Base-by-base conservation (phyloP, 257 asterid genomes). In the Hygrophila difformis region DNA sequence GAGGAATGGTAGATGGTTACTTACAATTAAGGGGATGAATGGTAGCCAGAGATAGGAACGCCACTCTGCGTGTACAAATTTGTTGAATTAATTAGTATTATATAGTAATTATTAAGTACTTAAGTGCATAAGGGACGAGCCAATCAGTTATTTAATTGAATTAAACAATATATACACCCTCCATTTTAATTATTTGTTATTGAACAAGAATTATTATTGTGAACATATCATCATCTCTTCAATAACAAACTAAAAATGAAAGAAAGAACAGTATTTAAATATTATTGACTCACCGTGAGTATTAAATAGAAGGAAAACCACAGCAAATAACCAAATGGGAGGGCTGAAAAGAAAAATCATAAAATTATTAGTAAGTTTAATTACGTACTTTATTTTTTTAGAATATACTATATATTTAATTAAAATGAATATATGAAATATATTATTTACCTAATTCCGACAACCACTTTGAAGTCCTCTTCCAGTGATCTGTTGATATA, bases 401-500 rank as follows among this genome's bases (percentile, higher is more conserved):
- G n/a, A n/a, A n/a, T n/a, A n/a, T n/a, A n/a, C n/a, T n/a, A 2
- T 2, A 4, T 23, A 24, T 13, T n/a, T 2, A 23, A 10, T 45
- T 0, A 31, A 2, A 34, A 17, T 4, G 33, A 16, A 15, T 4
- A 16, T 8, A 19, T 10, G 23, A 39, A 46, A 56, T 21, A 28
- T 42, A 43, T 18, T 0, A 45, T 63, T 5, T 22, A 89, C 97
- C 97, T 89, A n/a, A 89, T 89, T 33, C 97, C 91, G 18, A 89
- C 97, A 1, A 89, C 96, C n/a, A 82, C 94, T 71, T 77, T 89
- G 74, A 89, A 89, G 53, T 89, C 97, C 62, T 85, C 87, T 49
- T 89, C 97, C n/a, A 88, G 70, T 26, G 97, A 88, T 66, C 96
- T 65, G 18, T 75, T 81, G 50, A 88, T 88, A 44, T 88, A 84